Evolutionary conservation across 108 stramenopile species (phyloP).

Genomic region (Nitzschia sp.): DNA sequence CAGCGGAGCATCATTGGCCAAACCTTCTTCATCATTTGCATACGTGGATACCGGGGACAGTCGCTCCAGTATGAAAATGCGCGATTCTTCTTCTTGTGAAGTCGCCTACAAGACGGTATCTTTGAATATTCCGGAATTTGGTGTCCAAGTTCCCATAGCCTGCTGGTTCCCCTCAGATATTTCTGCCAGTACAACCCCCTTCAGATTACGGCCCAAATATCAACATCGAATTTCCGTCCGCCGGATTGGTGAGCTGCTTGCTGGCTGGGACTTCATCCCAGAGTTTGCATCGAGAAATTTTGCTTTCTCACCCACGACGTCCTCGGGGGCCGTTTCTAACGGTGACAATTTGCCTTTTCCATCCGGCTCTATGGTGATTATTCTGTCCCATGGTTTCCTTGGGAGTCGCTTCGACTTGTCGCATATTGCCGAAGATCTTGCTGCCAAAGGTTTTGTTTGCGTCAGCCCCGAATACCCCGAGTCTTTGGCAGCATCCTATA

Average conservation of each 20-base stretch:
- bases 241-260: conserved; percentile 65
- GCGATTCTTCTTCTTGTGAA: background rate
- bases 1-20: no score
- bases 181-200: background rate
- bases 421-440: conserved; percentile 68
- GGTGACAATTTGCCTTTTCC: conserved; percentile 34
- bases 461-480: conserved; percentile 75
- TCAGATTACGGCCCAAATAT: conserved; percentile 29
- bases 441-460: conserved; percentile 61
- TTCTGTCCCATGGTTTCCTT: conserved; percentile 65
- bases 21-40: no score
- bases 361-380: conserved; percentile 39
- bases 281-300: conserved; percentile 56
- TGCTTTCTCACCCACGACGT: conserved; percentile 32
- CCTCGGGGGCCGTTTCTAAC: conserved; percentile 7
- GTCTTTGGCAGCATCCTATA: conserved; percentile 70
- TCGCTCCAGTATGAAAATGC: background rate
- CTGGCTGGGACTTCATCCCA: conserved; percentile 73
- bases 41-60: no score
- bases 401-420: conserved; percentile 75
- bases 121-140: conserved; percentile 27
- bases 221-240: conserved; percentile 67
- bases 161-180: conserved; percentile 47
- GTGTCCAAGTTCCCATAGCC: conserved; percentile 53
- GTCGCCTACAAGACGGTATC: conserved; percentile 35